phyloP scores from a whole-genome alignment of 169 alveolate species.

The Theileria annulata region DNA sequence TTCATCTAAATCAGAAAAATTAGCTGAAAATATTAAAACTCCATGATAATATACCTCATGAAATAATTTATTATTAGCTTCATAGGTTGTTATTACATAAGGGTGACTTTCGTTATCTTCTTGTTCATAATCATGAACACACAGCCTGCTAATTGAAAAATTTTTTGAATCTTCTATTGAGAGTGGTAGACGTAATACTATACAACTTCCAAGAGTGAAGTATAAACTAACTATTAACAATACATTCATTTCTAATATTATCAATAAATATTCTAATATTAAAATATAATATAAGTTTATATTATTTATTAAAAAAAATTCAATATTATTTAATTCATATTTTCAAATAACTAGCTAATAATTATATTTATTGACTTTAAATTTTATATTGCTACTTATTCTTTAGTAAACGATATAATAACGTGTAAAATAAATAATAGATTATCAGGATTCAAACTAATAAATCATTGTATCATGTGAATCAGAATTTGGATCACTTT shows the following conservation, averaged over 20 bases:
- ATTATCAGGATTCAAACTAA: not conserved
- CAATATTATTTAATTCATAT: too few relatives aligned
- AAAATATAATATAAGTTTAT: too few relatives aligned
- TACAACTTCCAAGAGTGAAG: not conserved
- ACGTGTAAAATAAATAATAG: not conserved
- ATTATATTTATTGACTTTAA: not conserved
- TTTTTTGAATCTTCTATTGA: not conserved
- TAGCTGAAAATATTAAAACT: not conserved
- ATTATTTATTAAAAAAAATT: too few relatives aligned
- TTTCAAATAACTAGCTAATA: not conserved
- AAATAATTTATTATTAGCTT: not conserved
- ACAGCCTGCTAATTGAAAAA: not conserved
- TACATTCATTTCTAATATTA: not conserved
- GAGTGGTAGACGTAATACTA: not conserved
- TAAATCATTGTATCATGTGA: not conserved
- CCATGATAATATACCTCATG: not conserved
- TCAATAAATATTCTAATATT: not conserved
- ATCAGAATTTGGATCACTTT: not conserved
- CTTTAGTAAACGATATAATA: too few relatives aligned
- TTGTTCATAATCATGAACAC: not conserved
- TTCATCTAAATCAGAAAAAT: not conserved
- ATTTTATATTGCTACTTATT: too few relatives aligned
- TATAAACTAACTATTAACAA: not conserved
- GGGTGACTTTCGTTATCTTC: not conserved
- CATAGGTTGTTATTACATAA: not conserved